Evolutionary conservation across 106 monocot species (phyloP).

Genomic region (Agapanthus africanus): DNA sequence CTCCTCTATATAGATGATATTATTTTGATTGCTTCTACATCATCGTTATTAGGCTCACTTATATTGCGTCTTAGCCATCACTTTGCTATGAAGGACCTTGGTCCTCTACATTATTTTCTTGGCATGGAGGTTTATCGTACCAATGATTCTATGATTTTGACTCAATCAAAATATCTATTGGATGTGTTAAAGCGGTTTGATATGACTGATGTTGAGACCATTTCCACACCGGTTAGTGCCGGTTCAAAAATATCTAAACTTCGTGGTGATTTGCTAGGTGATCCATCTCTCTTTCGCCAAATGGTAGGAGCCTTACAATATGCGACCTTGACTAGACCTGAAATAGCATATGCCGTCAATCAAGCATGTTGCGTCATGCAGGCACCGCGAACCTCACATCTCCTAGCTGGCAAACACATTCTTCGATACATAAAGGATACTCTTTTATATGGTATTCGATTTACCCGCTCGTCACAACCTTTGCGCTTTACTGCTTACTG

Average conservation of each 20-base stretch:
- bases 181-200: not conserved
- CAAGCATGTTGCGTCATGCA: not conserved
- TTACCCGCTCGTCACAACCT: too few species aligned
- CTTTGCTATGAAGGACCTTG: slow-evolving; percentile 18
- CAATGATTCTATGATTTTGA: not conserved
- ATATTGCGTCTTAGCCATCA: not conserved
- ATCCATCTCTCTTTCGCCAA: not conserved
- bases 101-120: slow-evolving; percentile 12
- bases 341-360: not conserved
- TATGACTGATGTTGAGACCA: not conserved
- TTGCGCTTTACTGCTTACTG: not conserved
- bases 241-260: not conserved
- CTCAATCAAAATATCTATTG: not conserved
- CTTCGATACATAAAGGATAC: not conserved
- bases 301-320: not conserved
- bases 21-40: not conserved
- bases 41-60: not conserved
- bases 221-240: not conserved
- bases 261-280: not conserved
- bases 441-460: too few species aligned
- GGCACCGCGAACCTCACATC: not conserved
- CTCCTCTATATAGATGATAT: slow-evolving; percentile 14
- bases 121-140: slow-evolving; percentile 6
- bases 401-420: not conserved
- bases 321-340: not conserved